Conservation (phyloP, 305 asterid species). For the Coffea humblotiana region DNA sequence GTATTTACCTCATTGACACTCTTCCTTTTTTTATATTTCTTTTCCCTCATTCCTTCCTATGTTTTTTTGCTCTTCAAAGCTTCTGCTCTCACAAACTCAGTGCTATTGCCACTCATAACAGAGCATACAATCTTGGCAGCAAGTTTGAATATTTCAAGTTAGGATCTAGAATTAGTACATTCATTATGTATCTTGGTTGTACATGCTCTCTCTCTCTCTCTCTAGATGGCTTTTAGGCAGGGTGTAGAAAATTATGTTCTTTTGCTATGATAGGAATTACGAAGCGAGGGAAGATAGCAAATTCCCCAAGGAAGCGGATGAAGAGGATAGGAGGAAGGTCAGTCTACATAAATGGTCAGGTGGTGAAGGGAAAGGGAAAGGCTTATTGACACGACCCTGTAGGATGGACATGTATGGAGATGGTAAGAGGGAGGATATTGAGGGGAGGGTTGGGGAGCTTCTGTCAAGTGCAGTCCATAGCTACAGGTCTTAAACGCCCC, state of each 20-base stretch:
- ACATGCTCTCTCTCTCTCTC: too few species aligned
- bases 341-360: neutral
- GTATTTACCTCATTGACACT: neutral
- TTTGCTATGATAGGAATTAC: neutral
- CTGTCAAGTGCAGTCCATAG: too few species aligned
- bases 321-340: neutral
- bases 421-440: neutral
- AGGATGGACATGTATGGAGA: neutral
- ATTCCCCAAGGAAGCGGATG: neutral
- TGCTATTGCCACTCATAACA: neutral
- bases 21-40: neutral
- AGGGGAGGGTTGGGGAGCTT: neutral
- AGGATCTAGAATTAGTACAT: neutral
- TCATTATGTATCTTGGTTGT: too few species aligned
- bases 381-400: neutral
- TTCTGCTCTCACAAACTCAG: neutral
- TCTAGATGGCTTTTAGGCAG: neutral
- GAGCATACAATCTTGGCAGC: neutral
- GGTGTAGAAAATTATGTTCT: neutral
- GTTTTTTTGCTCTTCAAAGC: neutral
- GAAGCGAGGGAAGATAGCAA: neutral
- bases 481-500: too few species aligned
- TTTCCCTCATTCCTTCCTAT: neutral
- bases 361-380: neutral
- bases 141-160: neutral